phyloP scores from a whole-genome alignment of 2,329 filamentous ascomycete genomes.

The Colletotrichum theobromicola region DNA sequence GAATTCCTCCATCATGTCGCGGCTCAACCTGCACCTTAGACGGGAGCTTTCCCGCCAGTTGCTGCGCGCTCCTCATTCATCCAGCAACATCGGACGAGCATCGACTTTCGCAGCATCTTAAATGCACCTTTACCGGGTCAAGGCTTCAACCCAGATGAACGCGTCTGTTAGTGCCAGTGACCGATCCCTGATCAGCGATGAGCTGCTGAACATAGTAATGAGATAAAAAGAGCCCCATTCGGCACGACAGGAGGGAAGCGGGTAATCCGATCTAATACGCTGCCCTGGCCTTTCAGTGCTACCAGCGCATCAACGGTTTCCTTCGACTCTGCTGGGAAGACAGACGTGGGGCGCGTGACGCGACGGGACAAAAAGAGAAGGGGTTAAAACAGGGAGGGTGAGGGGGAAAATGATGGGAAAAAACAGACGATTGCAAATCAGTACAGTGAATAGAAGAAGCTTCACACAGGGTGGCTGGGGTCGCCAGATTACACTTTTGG shows the following conservation, averaged over 20 bases:
- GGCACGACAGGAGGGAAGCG: background rate
- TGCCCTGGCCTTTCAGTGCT: background rate
- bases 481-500: slow-evolving; percentile 5
- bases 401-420: too few relatives aligned
- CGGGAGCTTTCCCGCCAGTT: background rate
- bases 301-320: background rate
- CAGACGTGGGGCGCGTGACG: background rate
- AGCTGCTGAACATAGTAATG: background rate
- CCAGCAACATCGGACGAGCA: background rate
- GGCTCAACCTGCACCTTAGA: background rate
- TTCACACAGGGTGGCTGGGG: background rate
- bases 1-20: background rate
- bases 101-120: background rate
- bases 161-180: background rate
- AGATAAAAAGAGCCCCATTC: background rate
- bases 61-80: background rate
- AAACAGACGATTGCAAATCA: too few relatives aligned
- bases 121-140: background rate
- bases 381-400: background rate
- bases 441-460: too few relatives aligned
- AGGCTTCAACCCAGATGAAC: background rate
- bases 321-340: background rate
- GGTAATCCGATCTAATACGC: background rate
- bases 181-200: background rate
- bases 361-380: background rate